Percentiles rank a stretch among this genome's conserved stretches.
Conservation (phyloP, 768 basidiomycete genomes). For the Tulasnella sp. region DNA sequence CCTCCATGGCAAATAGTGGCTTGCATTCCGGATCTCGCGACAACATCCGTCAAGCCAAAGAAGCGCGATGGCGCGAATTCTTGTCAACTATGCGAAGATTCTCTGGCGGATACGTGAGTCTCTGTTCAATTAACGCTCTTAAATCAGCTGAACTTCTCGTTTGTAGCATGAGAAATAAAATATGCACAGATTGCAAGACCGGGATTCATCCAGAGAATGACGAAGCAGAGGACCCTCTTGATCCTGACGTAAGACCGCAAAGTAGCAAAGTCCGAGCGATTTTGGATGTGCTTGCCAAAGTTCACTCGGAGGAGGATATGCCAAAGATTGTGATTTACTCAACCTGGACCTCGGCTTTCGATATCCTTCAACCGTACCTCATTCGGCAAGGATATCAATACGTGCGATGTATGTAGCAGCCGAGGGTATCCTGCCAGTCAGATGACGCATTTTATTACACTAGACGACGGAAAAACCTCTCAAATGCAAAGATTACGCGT, state of each 20-base stretch:
- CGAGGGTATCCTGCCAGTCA: too few species aligned
- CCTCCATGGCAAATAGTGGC: neutral
- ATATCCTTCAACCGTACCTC: neutral
- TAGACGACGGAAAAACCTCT: neutral
- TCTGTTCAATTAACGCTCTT: too few species aligned
- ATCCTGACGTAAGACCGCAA: neutral
- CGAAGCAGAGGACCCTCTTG: too few species aligned
- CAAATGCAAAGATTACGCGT: neutral
- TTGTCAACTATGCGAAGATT: too few species aligned
- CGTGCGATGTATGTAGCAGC: neutral
- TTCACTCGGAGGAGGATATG: neutral
- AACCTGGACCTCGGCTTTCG: neutral
- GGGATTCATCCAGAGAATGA: too few species aligned
- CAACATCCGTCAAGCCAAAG: too few species aligned
- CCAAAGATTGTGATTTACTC: neutral
- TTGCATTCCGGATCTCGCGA: too few species aligned
- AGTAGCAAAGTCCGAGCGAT: neutral
- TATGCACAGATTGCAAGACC: too few species aligned
- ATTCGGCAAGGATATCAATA: neutral
- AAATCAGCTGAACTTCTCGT: too few species aligned
- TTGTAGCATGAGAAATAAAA: too few species aligned
- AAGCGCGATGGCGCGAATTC: too few species aligned
- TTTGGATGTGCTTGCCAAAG: neutral
- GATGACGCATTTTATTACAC: neutral
- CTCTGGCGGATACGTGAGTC: too few species aligned